Base-by-base conservation (phyloP, 164 flowering plant genomes). In the Houttuynia cordata region DNA sequence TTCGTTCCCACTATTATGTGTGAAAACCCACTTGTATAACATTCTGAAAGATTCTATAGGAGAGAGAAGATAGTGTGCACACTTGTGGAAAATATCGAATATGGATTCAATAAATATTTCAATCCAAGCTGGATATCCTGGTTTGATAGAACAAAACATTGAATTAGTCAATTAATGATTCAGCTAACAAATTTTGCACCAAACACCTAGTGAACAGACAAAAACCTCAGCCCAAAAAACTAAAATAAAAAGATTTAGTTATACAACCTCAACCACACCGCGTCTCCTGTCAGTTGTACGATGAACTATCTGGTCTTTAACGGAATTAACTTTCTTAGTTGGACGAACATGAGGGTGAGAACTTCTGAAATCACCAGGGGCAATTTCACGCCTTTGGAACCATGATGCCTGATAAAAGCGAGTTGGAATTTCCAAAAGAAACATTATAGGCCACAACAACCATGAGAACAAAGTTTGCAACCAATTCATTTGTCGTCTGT, bases 51-150 rank as follows among this genome's bases (percentile, higher is more conserved):
- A 75, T 61, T 80, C 80, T 37, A 64, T 62, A 21, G 99, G 99
- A 12, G 96, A 81, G 60, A 94, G 81, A 65, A 88, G 39, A 73
- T 68, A 72, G 72, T 83, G 88, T 53, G 87, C 87, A 30, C 81
- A 91, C 75, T 83, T 84, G 71, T 87, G 95, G 70, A 91, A 67
- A 61, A 73, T 25, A 64, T 91, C 99, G 70, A 94, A 94, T 49
- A 83, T 56, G 51, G 81, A 71, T 75, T 94, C 99, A 53, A 94
- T 94, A 68, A 68, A 74, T 8, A 94, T 84, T 81, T 94, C 99
- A 65, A 77, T 81, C 34, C 93, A 54, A 94, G 78, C 71, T 94
- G 96, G 67, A 94, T 88, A 78, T 94, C 99, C 99, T 94, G 87
- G 51, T 34, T 56, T 17, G 22, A 57, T 8, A 34, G 17, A 45